Evolutionary conservation across 2,329 filamentous ascomycete genomes (phyloP).

Genomic region (Onygena corvina): DNA sequence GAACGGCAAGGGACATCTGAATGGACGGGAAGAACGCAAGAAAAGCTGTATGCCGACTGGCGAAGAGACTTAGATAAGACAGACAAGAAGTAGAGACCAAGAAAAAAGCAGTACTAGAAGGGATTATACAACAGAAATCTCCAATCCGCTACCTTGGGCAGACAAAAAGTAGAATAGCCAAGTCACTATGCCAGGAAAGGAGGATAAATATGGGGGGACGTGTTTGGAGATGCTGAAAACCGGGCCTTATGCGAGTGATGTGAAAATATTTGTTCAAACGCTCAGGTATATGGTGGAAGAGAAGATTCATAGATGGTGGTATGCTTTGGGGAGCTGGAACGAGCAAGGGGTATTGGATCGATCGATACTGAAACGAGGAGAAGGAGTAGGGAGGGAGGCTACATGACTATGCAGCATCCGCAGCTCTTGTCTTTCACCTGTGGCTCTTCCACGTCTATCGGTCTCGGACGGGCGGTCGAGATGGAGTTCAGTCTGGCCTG

Average conservation of each 20-base stretch:
- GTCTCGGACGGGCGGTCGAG: conserved; percentile 31
- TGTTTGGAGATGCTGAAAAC: background rate
- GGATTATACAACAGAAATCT: background rate
- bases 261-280: background rate
- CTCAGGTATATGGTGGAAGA: background rate
- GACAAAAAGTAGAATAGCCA: background rate
- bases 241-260: background rate
- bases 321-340: background rate
- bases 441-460: conserved; percentile 44
- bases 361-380: background rate
- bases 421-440: conserved; percentile 51
- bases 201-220: conserved; percentile 10
- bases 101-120: background rate
- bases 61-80: conserved; percentile 16
- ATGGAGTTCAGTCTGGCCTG: conserved; percentile 22
- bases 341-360: background rate
- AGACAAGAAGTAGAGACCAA: background rate
- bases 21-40: conserved; percentile 11
- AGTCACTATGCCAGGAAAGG: background rate
- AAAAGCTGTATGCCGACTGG: conserved; percentile 13
- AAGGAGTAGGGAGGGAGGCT: background rate
- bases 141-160: background rate
- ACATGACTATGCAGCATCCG: conserved; percentile 67
- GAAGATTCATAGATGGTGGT: background rate
- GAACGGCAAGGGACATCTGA: background rate